Evolutionary conservation across 208 protist species (phyloP), one percentile per base, ranked within the genome.

Genomic region (Naegleria lovaniensis): DNA sequence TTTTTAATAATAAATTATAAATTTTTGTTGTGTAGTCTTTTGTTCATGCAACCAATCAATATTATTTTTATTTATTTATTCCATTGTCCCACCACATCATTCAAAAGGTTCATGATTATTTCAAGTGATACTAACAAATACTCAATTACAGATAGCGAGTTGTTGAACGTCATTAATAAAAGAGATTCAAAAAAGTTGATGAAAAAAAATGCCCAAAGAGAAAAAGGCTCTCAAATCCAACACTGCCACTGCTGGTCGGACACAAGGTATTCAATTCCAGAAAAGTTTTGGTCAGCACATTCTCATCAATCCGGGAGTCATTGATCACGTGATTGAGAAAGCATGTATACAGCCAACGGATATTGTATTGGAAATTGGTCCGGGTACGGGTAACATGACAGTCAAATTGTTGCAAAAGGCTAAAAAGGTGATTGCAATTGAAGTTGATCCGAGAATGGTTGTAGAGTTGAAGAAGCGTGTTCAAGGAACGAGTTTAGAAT

Each of bases 351-450:
- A 98, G 92, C 93, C 97, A 11, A 99, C 98, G 29, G 99, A 99
- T 94, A 95, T 96, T 11, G 98, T 99, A 33, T 93, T 99, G 33
- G 99, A 99, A 94, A 99, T 99, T 92, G 99, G 99, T 89, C 99
- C 99, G 16, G 99, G 99, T 92, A 99, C 98, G 9, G 99, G 99
- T 89, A 99, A 99, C 92, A 94, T 99, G 55, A 99, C 99, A 7
- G 95, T 99, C 89, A 99, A 99, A 94, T 93, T 99, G 87, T 94
- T 99, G 89, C 96, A 99, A 92, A 92, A 92, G 67, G 96, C 95
- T 29, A 99, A 99, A 94, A 98, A 97, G 92, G 97, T 99, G 0
- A 98, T 99, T 91, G 99, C 98, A 9, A 97, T 99, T 92, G 99
- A 99, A 93, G 95, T 99, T 41, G 99, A 99, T 93, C 96, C 98